Base-by-base conservation (phyloP, 2,329 filamentous ascomycete species). In the Amylocarpus encephaloides region DNA sequence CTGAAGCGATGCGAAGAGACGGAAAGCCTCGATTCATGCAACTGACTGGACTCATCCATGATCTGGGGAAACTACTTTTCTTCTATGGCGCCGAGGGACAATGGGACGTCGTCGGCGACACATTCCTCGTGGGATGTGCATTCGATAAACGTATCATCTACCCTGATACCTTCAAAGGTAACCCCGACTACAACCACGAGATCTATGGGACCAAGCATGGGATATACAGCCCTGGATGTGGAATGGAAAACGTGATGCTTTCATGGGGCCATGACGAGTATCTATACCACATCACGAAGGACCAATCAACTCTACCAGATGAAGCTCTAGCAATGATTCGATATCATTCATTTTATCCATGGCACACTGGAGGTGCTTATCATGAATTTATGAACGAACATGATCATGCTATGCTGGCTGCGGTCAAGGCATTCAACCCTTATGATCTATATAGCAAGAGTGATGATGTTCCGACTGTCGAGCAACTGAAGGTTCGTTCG, bases 361-460 rank as follows among this genome's bases (percentile, higher is more conserved):
- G 89, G 90, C 90, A 95, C 71, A 80, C 77, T 54, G 83, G 85
- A 67, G 85, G 84, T 48, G 89, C 87, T 6, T 95, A 95, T 71
- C 69, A 70, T 53, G 81, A 88, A 69, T 78, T 95, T 68, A 95
- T 95, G 89, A 78, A 85, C 66, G 82, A 85, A 53, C 85, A 90
- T 65, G 90, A 95, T 62, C 71, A 84, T 67, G 76, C 78, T 62
- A 90, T 94, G 83, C 72, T 94, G 60, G 79, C 80, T 64, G 88
- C 88, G 7, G 89, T 94, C 44, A 78, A 80, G 68, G 88, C 86
- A 0, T 95, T 95, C 70, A 95, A 95, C 67, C 88, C 89, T 0
- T 95, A 95, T 62, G 90, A 95, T 66, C 66, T 95, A 46, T 95
- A 95, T 73, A 92, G 86, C 73, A 95, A 95, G 82, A 90, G 83